Evolutionary conservation across 2,329 filamentous ascomycete species (phyloP), one percentile per base, ranked within the genome.

Genomic region (Exophiala calicioides): DNA sequence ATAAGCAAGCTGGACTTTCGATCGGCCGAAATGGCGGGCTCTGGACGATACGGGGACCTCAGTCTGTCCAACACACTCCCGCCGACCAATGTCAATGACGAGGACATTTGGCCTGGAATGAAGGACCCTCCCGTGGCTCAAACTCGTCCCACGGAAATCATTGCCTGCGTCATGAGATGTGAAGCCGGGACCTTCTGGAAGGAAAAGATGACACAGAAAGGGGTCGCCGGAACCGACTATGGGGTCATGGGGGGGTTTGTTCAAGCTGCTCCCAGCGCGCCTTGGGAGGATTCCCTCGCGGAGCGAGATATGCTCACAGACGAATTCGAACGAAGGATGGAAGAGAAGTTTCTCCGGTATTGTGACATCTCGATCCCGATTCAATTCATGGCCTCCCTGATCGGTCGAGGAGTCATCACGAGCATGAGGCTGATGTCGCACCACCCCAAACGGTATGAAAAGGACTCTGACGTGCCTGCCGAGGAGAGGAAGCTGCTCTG

Each of bases 91-190:
- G 56, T 72, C n/a, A 69, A 68, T 35, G 70, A 74, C 43, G 63
- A 48, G 13, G 68, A 73, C 13, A 49, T 74, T 4, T 60, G 56
- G 27, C 57, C 62, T 0, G 66, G 66, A 19, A 73, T 71, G 66
- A 65, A 63, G 19, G 42, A 46, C 1, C 41, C 45, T 1, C 67
- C 68, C 6, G n/a, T 59, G 16, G 44, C 42, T 12, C 60, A 65
- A n/a, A 32, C 24, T 23, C 23, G 34, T 8, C 29, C 44, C 10
- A 52, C 49, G 84, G 58, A 71, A 74, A 3, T 68, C 80, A 50
- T 73, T 79, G 2, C 78, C 78, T 1, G 80, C 83, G 57, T 78
- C 82, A 46, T 79, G 82, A 58, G 80, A 78, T 1, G 78, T 76
- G 21, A 79, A 82, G 47, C 76, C 78, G 4, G 78, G 76, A 1